Evolutionary conservation across 164 flowering plant genomes (phyloP).

Genomic region (Liriodendron chinense): DNA sequence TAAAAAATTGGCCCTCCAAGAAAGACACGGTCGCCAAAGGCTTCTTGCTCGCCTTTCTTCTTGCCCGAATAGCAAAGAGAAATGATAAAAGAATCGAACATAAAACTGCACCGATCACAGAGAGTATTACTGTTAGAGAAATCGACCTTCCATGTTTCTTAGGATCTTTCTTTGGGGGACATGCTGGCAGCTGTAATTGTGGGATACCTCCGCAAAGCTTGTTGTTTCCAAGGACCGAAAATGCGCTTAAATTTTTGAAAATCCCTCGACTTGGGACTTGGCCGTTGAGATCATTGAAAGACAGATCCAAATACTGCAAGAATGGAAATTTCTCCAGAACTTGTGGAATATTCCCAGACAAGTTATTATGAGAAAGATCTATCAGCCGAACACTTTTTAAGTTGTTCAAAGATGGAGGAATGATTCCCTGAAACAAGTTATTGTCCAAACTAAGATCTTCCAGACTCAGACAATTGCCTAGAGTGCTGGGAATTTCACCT

Average conservation of each 20-base stretch:
- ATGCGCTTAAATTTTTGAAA: constrained; percentile 20
- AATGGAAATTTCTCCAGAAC: not conserved
- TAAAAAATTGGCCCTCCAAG: not conserved
- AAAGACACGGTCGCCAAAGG: not conserved
- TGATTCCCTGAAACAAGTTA: constrained; percentile 12
- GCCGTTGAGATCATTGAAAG: constrained; percentile 20
- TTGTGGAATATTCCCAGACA: constrained; percentile 13
- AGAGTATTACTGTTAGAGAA: not conserved
- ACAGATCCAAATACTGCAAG: not conserved
- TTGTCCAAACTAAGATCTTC: not conserved
- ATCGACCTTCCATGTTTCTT: not conserved
- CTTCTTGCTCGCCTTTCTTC: not conserved
- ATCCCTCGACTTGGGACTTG: constrained; percentile 15
- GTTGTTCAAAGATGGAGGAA: not conserved
- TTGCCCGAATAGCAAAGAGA: not conserved
- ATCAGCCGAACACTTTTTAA: not conserved
- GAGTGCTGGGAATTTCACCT: constrained; percentile 11
- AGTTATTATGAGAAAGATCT: constrained; percentile 13
- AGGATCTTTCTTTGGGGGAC: constrained; percentile 5
- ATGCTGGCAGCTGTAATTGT: not conserved
- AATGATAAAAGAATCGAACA: not conserved
- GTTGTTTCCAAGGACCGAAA: constrained; percentile 15
- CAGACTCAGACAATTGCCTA: constrained; percentile 20
- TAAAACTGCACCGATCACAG: constrained; percentile 1
- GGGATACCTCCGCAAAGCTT: constrained; percentile 15